A percentile compares a stretch with the other conserved stretches of the same genome.
phyloP scores from a whole-genome alignment of 306 rosid genomes.

The Dalbergia cultrata region DNA sequence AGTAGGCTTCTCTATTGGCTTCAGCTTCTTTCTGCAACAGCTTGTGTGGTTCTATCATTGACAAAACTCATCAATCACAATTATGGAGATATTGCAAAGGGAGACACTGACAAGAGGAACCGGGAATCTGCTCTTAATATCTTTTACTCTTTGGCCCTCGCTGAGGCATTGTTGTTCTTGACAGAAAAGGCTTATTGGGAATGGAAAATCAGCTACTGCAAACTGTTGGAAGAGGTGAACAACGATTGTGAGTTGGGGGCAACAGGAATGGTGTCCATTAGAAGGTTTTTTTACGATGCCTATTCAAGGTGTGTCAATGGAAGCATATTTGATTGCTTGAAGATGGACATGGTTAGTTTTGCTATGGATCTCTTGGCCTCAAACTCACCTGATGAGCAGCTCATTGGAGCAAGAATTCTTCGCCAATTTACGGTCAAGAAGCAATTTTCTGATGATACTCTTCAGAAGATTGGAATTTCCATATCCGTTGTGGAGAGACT shows the following conservation, averaged over 20 bases:
- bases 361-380: slow-evolving; percentile 86
- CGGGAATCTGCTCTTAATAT: slow-evolving; percentile 73
- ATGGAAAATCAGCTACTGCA: slow-evolving; percentile 72
- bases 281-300: slow-evolving; percentile 90
- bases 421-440: slow-evolving; percentile 60
- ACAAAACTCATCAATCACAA: slow-evolving; percentile 71
- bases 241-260: slow-evolving; percentile 77
- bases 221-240: slow-evolving; percentile 75
- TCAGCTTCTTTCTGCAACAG: slow-evolving; percentile 86
- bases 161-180: slow-evolving; percentile 89
- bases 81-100: slow-evolving; percentile 80
- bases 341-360: slow-evolving; percentile 92
- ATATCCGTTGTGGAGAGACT: slow-evolving; percentile 75
- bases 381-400: slow-evolving; percentile 88
- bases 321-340: slow-evolving; percentile 91
- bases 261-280: slow-evolving; percentile 69
- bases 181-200: slow-evolving; percentile 89
- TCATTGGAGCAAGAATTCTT: slow-evolving; percentile 82
- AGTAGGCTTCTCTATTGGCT: slow-evolving; percentile 94
- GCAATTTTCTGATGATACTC: slow-evolving; percentile 76
- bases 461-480: slow-evolving; percentile 86
- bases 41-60: slow-evolving; percentile 79
- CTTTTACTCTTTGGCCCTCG: slow-evolving; percentile 83
- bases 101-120: slow-evolving; percentile 84
- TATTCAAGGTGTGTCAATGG: slow-evolving; percentile 89